Evolutionary conservation across 2,329 filamentous ascomycete genomes (phyloP), one percentile per base, ranked within the genome.

Genomic region (Fusarium sublunatum): DNA sequence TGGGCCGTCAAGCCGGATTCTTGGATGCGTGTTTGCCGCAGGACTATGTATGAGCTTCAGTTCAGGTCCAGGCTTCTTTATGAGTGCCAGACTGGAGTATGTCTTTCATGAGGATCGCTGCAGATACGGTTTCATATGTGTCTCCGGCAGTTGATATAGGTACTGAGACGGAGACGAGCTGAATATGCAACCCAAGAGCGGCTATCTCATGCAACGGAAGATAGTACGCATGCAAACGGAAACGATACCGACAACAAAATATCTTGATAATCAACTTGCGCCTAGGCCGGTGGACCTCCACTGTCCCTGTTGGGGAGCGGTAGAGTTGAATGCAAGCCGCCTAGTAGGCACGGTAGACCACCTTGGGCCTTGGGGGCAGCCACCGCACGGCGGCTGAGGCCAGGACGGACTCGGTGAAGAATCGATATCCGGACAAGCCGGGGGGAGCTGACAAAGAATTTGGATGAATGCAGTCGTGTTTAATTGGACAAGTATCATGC

Each of bases 361-460:
- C 19, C 19, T 19, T 19, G 19, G 19, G 19, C 19, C 40, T 58
- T 50, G 56, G 62, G 50, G 53, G 64, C 61, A 55, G 64, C 67
- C 56, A 68, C 65, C 53, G 25, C 42, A 19, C 19, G 19, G 29
- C 59, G 24, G 61, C 68, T 54, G 68, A 66, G 45, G 52, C 48
- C 61, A 60, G 59, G 48, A 26, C 32, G 56, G 29, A 68, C 65
- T 70, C 61, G 69, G 65, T 71, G 67, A 69, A 48, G 42, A 42
- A 58, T 70, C 42, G 44, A 67, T 50, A 61, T 54, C 60, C 69
- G 69, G 63, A 25, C 61, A 29, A 61, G 53, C 65, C 69, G 69
- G 64, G 53, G 19, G 41, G 43, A 54, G 56, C 60, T 67, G 53
- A 67, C 58, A 67, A 64, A 56, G 48, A 55, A 48, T 52, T 50